Evolutionary conservation across 2,329 filamentous ascomycete genomes (phyloP).

Genomic region (Macrophomina phaseolina): DNA sequence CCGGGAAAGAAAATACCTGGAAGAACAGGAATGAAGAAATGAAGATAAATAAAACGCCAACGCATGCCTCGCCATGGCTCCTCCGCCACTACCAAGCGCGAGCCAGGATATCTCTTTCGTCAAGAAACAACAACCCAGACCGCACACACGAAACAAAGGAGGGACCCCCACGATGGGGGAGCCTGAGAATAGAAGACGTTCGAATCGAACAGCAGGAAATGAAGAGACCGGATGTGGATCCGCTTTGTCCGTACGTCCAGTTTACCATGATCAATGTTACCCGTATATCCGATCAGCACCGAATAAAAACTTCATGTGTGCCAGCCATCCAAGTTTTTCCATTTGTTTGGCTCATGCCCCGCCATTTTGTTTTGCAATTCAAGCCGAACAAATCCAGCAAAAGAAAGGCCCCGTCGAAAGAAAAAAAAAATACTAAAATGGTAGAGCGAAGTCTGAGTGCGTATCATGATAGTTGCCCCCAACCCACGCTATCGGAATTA

Average conservation of each 20-base stretch:
- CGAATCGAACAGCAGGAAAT: neutral
- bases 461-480: conserved; percentile 4
- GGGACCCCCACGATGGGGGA: neutral
- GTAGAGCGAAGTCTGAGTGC: conserved; percentile 11
- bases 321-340: conserved; percentile 11
- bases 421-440: neutral
- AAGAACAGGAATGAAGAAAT: neutral
- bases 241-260: conserved; percentile 9
- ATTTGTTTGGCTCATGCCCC: conserved; percentile 1
- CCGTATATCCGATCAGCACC: conserved; percentile 15
- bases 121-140: conserved; percentile 22
- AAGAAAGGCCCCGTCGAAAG: neutral
- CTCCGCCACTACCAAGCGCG: conserved; percentile 20
- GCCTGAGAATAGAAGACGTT: conserved; percentile 12
- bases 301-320: conserved; percentile 18
- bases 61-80: conserved; percentile 27
- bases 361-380: conserved; percentile 6
- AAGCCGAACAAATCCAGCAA: conserved; percentile 14
- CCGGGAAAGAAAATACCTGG: neutral
- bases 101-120: conserved; percentile 28
- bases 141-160: conserved; percentile 15
- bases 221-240: neutral
- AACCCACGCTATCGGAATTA: neutral
- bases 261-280: conserved; percentile 6
- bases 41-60: conserved; percentile 15